These are phyloP conservation scores for Stephania cephalantha DNA, from an alignment of 164 flowering plant genomes.

Conservation along the genomic window DNA sequence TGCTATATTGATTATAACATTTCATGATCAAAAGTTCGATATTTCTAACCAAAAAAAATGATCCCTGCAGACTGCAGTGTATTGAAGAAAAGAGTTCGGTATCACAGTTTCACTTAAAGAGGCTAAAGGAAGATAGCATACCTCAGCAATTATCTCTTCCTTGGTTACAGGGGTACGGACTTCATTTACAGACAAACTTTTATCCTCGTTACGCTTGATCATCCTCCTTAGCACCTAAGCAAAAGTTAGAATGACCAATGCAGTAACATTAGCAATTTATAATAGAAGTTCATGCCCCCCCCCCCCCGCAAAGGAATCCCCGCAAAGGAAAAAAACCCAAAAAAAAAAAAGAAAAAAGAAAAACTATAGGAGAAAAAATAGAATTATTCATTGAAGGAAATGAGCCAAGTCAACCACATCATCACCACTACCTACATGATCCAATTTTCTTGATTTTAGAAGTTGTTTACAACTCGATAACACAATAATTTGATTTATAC, in stretches of 20 bases:
- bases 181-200: constrained; percentile 35
- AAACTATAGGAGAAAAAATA: not conserved
- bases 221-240: constrained; percentile 61
- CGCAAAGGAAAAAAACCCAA: no score
- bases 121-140: constrained; percentile 17
- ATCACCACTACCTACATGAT: not conserved
- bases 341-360: not conserved
- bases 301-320: no score
- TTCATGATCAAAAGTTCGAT: not conserved
- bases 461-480: not conserved
- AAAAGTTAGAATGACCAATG: not conserved
- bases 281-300: not conserved
- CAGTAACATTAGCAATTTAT: constrained; percentile 7
- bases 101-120: no score
- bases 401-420: not conserved
- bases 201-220: constrained; percentile 19
- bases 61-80: not conserved
- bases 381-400: not conserved
- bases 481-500: not conserved
- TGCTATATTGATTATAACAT: not conserved
- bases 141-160: constrained; percentile 87
- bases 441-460: no score
- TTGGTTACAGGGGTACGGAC: constrained; percentile 65
- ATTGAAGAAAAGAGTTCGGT: constrained; percentile 5
- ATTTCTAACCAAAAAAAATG: not conserved